phyloP scores from a whole-genome alignment of 805 yeast species.

The Wickerhamiella vanderwaltii region DNA sequence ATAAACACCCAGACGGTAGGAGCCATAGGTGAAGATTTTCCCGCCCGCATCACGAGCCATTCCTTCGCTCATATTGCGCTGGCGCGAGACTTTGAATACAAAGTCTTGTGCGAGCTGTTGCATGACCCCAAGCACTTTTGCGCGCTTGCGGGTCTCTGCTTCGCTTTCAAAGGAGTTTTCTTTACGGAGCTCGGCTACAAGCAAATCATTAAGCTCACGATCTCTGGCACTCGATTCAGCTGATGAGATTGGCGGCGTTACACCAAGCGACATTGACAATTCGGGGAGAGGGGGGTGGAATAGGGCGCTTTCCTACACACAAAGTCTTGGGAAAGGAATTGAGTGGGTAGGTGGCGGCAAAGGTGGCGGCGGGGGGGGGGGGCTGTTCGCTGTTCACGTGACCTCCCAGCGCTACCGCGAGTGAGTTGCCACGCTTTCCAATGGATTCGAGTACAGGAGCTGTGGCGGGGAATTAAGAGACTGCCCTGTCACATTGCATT shows the following conservation, averaged over 20 bases:
- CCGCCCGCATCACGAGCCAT: conserved; percentile 98
- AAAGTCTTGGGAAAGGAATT: background rate
- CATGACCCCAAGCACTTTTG: conserved; percentile 53
- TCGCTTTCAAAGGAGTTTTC: conserved; percentile 87
- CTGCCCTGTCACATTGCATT: no score
- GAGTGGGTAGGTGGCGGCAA: background rate
- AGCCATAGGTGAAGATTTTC: conserved; percentile 90
- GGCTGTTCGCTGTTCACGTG: no score
- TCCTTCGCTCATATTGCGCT: conserved; percentile 89
- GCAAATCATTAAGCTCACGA: conserved; percentile 54
- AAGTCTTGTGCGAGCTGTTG: conserved; percentile 70
- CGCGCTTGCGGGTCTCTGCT: conserved; percentile 66
- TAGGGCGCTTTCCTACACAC: background rate
- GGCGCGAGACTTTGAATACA: conserved; percentile 67
- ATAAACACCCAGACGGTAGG: conserved; percentile 87
- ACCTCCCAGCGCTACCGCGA: no score
- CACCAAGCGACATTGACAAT: conserved; percentile 40
- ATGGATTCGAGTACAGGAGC: no score
- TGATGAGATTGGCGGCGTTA: conserved; percentile 73
- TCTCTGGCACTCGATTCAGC: conserved; percentile 78
- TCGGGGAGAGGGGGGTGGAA: background rate
- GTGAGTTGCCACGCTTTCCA: no score
- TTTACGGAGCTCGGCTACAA: conserved; percentile 65
- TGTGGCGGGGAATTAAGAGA: no score
- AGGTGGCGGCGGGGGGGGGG: background rate